Conservation (phyloP, 495 filamentous ascomycete species). For the Podospora didyma region DNA sequence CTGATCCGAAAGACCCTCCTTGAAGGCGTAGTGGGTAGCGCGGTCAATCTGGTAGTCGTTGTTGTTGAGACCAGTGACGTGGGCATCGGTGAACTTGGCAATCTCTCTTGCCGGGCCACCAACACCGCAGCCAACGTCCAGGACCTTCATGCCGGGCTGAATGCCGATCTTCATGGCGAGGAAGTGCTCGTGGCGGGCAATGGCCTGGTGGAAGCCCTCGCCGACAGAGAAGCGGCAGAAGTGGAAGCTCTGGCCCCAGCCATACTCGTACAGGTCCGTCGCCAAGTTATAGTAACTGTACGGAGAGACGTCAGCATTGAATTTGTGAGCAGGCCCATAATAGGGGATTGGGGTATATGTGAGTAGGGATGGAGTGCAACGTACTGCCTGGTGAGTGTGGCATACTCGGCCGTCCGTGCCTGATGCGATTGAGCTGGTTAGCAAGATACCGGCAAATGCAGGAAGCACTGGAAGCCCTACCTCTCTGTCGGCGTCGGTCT, state of each 20-base stretch:
- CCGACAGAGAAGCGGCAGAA: constrained; percentile 93
- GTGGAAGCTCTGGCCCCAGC: constrained; percentile 93
- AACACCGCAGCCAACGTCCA: constrained; percentile 97
- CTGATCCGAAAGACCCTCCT: constrained; percentile 77
- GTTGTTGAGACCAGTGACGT: constrained; percentile 95
- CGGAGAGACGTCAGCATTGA: constrained; percentile 6
- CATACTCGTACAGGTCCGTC: constrained; percentile 96
- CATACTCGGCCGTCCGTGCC: constrained; percentile 85
- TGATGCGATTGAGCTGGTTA: constrained; percentile 29
- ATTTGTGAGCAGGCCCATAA: background rate
- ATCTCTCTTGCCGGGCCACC: constrained; percentile 98
- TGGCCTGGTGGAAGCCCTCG: constrained; percentile 87
- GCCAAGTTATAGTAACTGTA: constrained; percentile 96
- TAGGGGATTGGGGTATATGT: background rate
- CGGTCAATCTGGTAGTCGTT: constrained; percentile 99
- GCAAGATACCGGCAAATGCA: background rate
- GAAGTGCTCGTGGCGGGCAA: constrained; percentile 98
- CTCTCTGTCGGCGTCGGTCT: constrained; percentile 79
- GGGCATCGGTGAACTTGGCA: constrained; percentile 86
- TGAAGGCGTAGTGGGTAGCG: constrained; percentile 76
- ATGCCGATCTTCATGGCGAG: constrained; percentile 88
- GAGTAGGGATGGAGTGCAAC: constrained; percentile 27
- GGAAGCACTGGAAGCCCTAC: constrained; percentile 38
- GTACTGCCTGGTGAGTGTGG: constrained; percentile 90
- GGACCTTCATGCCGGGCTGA: constrained; percentile 78